Percentiles rank a stretch among this genome's conserved stretches.
Evolutionary conservation across 164 flowering plant genomes (phyloP).

Genomic region (Kalanchoe fedtschenkoi): DNA sequence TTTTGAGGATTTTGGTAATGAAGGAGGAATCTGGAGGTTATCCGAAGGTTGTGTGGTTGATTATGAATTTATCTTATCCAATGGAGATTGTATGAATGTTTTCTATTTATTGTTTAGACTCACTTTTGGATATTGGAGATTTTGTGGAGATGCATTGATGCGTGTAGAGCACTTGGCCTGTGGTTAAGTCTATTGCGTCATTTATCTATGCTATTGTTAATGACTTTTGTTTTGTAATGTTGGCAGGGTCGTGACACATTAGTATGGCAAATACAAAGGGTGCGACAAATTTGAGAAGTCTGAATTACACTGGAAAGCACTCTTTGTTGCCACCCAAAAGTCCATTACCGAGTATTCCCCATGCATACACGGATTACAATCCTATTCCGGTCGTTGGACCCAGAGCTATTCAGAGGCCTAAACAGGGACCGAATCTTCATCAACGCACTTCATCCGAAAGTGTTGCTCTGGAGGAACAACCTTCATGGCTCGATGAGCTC

Average conservation of each 20-base stretch:
- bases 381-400: constrained; percentile 32
- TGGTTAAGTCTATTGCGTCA: not conserved
- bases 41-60: too few relatives aligned
- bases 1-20: too few relatives aligned
- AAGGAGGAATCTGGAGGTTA: too few relatives aligned
- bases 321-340: constrained; percentile 77
- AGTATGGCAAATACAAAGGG: constrained; percentile 61
- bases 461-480: constrained; percentile 70
- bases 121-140: too few relatives aligned
- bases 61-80: too few relatives aligned
- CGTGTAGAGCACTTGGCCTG: too few relatives aligned
- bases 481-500: constrained; percentile 92
- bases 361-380: constrained; percentile 51
- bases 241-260: constrained; percentile 14
- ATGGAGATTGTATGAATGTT: too few relatives aligned
- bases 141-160: too few relatives aligned
- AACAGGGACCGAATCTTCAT: constrained; percentile 47
- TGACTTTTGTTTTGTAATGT: not conserved
- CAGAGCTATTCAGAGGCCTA: constrained; percentile 42
- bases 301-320: constrained; percentile 45
- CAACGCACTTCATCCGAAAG: constrained; percentile 84
- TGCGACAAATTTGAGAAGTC: constrained; percentile 39
- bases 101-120: too few relatives aligned
- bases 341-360: constrained; percentile 58
- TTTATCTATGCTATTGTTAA: not conserved